Evolutionary conservation across 345 rosid genomes (phyloP).

Genomic region (Luvunga scandens): DNA sequence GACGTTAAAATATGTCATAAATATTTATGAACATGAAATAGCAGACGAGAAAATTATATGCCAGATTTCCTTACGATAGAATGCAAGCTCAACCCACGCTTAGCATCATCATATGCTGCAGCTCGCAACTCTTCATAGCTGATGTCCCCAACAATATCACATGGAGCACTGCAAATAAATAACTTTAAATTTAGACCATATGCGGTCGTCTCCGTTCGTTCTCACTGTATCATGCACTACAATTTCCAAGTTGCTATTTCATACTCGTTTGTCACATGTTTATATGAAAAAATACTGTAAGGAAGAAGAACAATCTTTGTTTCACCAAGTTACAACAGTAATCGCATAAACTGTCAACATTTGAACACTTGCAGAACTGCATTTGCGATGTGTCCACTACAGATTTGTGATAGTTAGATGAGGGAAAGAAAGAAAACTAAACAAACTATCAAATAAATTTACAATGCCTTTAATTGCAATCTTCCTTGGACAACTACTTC

Average conservation of each 20-base stretch:
- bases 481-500: not conserved
- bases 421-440: not conserved
- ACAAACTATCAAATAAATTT: not conserved
- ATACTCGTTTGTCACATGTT: not conserved
- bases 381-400: not conserved
- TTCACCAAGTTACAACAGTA: not conserved
- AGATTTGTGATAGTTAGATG: not conserved
- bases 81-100: constrained; percentile 65
- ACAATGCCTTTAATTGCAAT: not conserved
- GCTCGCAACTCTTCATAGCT: constrained; percentile 84
- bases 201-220: no score
- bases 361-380: not conserved
- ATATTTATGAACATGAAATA: constrained; percentile 6
- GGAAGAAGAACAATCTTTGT: not conserved
- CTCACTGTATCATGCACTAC: not conserved
- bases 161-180: constrained; percentile 49
- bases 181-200: not conserved
- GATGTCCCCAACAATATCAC: constrained; percentile 72
- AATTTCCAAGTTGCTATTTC: not conserved
- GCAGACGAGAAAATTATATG: not conserved
- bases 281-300: not conserved
- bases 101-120: constrained; percentile 76
- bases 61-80: constrained; percentile 66
- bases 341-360: not conserved
- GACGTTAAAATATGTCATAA: not conserved